Base-by-base conservation (phyloP, 2,329 filamentous ascomycete genomes). In the Bipolaris bicolor region DNA sequence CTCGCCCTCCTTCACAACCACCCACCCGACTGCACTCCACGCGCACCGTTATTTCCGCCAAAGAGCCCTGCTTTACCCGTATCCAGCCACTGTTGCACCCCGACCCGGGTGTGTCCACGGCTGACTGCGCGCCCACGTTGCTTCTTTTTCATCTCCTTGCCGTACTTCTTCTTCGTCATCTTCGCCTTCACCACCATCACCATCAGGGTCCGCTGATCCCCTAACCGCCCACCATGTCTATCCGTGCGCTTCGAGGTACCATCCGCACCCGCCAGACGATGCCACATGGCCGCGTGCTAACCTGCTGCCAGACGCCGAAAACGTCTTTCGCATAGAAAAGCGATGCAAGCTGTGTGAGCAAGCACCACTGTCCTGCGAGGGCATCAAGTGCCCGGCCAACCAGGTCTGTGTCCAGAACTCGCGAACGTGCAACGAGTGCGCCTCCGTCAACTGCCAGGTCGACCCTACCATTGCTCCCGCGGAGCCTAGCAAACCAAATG, bases 341-440 rank as follows among this genome's bases (percentile, higher is more conserved):
- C 81, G 85, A 67, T 90, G 88, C 72, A 79, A 87, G 48, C 70
- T 80, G 65, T 90, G 88, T 72, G 79, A 81, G 9, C 61, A 58
- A 7, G 34, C 44, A 7, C 40, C 45, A 22, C 86, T 86, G 3
- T 77, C 81, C 20, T 90, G 88, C 72, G 86, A 86, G n/a, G 66
- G 63, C 52, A 57, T 69, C 49, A 58, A 73, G n/a, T 90, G 88
- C 71, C 70, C 76, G 1, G 61, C 71, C 3, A 81, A 80, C 66
- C 76, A 86, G 65, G 81, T 83, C 57, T 90, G 88, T 76, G 82
- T 84, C 13, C 81, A 88, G 66, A 81, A 82, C 46, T 81, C 82
- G 31, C 80, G 81, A 57, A 84, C 82, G 29, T 91, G 89, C 78
- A 76, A 84, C 55, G 64, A 73, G 39, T 91, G 89, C 73, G 81